Base-by-base conservation (phyloP, 495 filamentous ascomycete genomes). In the Elaphomyces granulatus region DNA sequence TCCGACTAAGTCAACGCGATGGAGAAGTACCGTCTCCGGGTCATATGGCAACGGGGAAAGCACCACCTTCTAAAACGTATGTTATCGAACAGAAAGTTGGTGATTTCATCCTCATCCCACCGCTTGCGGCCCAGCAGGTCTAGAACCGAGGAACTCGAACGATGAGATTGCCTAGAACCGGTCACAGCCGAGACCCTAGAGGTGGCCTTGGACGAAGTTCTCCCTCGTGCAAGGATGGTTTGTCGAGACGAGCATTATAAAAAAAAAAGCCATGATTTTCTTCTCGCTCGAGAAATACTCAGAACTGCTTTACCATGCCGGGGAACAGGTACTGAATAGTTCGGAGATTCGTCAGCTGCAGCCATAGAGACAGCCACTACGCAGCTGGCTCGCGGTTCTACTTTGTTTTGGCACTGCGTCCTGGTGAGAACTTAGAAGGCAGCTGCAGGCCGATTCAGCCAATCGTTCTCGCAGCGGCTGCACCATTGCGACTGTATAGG, bases 171-270 rank as follows among this genome's bases (percentile, higher is more conserved):
- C 90, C 4, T 98, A 90, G 90, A 98, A 98, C 57, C 68, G 90
- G 94, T 82, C 0, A 96, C 87, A 0, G 83, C 82, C 3, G 83
- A 95, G 45, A 94, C 90, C 0, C 64, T 98, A 0, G 77, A 85
- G 37, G 62, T 90, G 59, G 88, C 88, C 0, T 58, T 98, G 17
- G 68, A 74, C 37, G 88, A 94, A 60, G 84, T 87, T 0, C 64
- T 98, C 2, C 85, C 85, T 1, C 81, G 84, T 42, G 83, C 88
- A 3, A 71, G 86, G 16, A 73, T 94, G 50, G 87, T 96, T 20
- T 95, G 90, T 53, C 85, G 90, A n/a, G 90, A 98, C 45, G 90
- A 98, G 50, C 86, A 94, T 53, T 98, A 98, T 66, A 98, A 96
- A 55, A 94, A 88, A 88, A 63, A 94, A 94, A 51, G 82, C 87